Evolutionary conservation across 2,329 filamentous ascomycete genomes (phyloP), one percentile per base, ranked within the genome.

Genomic region (Cladosporium sp.): DNA sequence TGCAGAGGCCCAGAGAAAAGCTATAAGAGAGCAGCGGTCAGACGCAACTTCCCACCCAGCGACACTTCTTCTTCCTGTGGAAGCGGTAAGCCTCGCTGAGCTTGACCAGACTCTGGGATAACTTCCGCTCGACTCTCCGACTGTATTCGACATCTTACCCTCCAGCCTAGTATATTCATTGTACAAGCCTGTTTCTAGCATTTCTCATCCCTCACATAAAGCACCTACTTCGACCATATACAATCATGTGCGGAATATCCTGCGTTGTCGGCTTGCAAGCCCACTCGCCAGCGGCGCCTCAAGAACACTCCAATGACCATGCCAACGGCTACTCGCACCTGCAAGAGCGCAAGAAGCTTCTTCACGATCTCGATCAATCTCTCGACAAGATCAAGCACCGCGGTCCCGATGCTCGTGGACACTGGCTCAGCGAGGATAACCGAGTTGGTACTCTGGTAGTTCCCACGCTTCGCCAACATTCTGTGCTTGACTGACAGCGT

Each of bases 341-440:
- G 43, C 30, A 60, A 20, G 39, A 55, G 30, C 63, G 56, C n/a
- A 42, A 60, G 28, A 60, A 54, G n/a, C 58, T 69, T 30, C 60
- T 63, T 6, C 55, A 56, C 22, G 65, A 63, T 25, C 64, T 75
- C 17, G 51, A 70, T 17, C 63, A 64, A 15, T 75, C 73, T 54
- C 63, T 78, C 28, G 71, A 76, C 22, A 61, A 72, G 49, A 72
- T 80, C 61, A 69, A 72, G 22, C 77, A 79, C 65, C 75, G 78
- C 54, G 78, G 78, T 3, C 78, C 78, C 4, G 78, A 81, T 64
- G 70, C 73, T 25, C 69, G 70, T 54, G 77, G 76, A n/a, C 66
- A 74, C 54, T 80, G 78, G 78, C 74, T 80, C 58, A 77, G 73
- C 60, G 60, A 70, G n/a, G 73, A 78, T 63, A 69, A 70, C 52